Percentiles rank a stretch among this genome's conserved stretches.
phyloP scores from a whole-genome alignment of 192 early-diverging fungal species.

The Coemansia sp. region DNA sequence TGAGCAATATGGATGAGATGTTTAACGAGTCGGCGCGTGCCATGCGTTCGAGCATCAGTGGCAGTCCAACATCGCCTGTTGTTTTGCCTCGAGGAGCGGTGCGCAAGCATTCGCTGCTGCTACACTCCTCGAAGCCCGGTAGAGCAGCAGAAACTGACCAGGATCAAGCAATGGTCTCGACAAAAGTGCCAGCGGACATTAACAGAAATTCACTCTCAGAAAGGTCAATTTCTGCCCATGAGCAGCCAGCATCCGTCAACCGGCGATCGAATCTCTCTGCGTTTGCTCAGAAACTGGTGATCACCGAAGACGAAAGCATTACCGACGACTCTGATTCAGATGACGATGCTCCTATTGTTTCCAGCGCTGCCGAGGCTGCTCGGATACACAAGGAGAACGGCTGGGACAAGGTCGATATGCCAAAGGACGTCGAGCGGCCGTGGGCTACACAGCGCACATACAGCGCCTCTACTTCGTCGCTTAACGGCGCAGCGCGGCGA shows the following conservation, averaged over 20 bases:
- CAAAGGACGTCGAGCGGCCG: constrained; percentile 16
- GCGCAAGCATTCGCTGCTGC: constrained; percentile 43
- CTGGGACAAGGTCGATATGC: constrained; percentile 1
- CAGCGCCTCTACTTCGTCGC: constrained; percentile 32
- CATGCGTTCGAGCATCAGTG: constrained; percentile 26
- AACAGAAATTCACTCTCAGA: constrained; percentile 2
- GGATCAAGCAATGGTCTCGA: not conserved
- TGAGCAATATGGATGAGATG: constrained; percentile 33
- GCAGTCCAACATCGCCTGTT: constrained; percentile 28
- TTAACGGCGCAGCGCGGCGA: constrained; percentile 14
- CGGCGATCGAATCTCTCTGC: constrained; percentile 19
- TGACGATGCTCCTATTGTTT: constrained; percentile 1
- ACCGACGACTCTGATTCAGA: not conserved
- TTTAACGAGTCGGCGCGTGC: constrained; percentile 21
- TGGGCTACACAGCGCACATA: constrained; percentile 32
- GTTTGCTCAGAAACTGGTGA: not conserved
- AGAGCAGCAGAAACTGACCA: not conserved
- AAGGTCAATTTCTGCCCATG: constrained; percentile 4
- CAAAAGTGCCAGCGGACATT: constrained; percentile 3
- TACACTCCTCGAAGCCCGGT: constrained; percentile 20
- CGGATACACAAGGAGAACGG: constrained; percentile 7
- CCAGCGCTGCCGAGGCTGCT: not conserved
- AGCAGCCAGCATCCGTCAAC: not conserved
- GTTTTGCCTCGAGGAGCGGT: constrained; percentile 8
- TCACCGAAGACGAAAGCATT: not conserved